Evolutionary conservation across 352 stramenopile species (phyloP).

Genomic region (Elongisporangium prolatum): DNA sequence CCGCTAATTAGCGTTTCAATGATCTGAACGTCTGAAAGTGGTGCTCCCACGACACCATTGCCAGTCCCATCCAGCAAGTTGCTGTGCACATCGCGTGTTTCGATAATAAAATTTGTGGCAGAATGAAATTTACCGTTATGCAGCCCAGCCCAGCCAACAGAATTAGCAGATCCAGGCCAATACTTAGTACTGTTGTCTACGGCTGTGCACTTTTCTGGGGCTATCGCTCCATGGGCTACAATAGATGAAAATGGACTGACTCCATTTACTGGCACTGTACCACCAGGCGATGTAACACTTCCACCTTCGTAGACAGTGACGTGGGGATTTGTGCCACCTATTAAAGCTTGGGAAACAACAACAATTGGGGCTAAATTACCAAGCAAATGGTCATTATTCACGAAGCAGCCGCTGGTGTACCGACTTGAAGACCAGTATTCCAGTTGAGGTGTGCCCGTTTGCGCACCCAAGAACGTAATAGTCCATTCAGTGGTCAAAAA

Average conservation of each 20-base stretch:
- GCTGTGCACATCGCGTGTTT: conserved; percentile 87
- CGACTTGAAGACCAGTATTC: conserved; percentile 66
- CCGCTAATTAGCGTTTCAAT: conserved; percentile 72
- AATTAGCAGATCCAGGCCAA: conserved; percentile 55
- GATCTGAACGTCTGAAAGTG: conserved; percentile 88
- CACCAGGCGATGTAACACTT: conserved; percentile 19
- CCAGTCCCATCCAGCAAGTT: conserved; percentile 88
- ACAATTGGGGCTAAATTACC: conserved; percentile 38
- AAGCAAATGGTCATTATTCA: conserved; percentile 41
- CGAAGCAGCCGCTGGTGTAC: conserved; percentile 40
- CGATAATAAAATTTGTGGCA: conserved; percentile 86
- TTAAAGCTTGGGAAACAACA: conserved; percentile 22
- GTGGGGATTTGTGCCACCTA: conserved; percentile 21
- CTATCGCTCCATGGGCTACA: conserved; percentile 56
- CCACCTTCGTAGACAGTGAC: conserved; percentile 32
- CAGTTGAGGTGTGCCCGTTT: conserved; percentile 31
- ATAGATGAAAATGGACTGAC: conserved; percentile 46
- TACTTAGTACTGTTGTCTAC: conserved; percentile 49
- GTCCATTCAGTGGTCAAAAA: conserved; percentile 38
- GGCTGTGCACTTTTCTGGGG: conserved; percentile 60
- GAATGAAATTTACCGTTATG: conserved; percentile 67
- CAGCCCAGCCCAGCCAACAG: conserved; percentile 51
- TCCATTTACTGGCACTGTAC: conserved; percentile 29
- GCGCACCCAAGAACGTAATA: conserved; percentile 55
- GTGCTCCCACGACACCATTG: conserved; percentile 41